These are phyloP conservation scores for Acer saccharum DNA, from an alignment of 345 rosid species.

Conservation along the genomic window DNA sequence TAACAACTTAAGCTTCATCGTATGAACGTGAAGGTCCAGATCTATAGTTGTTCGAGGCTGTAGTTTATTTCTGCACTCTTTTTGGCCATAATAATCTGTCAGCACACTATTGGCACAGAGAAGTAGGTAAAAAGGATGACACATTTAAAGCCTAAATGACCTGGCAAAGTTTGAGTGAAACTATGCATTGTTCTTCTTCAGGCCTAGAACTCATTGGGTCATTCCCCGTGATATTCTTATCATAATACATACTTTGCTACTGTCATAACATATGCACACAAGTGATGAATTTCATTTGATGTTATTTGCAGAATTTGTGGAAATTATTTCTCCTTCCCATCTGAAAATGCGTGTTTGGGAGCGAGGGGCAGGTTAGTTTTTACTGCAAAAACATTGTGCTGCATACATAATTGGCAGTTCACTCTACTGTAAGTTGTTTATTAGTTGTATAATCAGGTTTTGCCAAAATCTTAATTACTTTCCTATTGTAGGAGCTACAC, in stretches of 20 bases:
- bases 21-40: no score
- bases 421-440: neutral
- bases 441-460: conserved; percentile 1
- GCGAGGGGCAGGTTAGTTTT: conserved; percentile 85
- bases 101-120: neutral
- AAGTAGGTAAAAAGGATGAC: neutral
- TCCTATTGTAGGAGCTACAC: conserved; percentile 69
- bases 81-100: neutral
- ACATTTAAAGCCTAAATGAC: neutral
- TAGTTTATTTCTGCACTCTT: neutral
- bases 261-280: neutral
- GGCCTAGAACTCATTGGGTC: conserved; percentile 1
- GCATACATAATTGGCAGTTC: neutral
- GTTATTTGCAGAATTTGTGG: conserved; percentile 79
- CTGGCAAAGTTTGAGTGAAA: neutral
- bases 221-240: neutral
- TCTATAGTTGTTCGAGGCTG: no score
- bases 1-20: neutral
- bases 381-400: neutral
- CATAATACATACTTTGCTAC: neutral
- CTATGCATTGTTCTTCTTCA: no score
- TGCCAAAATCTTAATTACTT: neutral
- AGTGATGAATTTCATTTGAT: conserved; percentile 3
- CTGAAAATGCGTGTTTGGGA: conserved; percentile 99
- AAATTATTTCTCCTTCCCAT: conserved; percentile 76